Base-by-base conservation (phyloP, 2,329 filamentous ascomycete genomes). In the Trichophyton benhamiae region DNA sequence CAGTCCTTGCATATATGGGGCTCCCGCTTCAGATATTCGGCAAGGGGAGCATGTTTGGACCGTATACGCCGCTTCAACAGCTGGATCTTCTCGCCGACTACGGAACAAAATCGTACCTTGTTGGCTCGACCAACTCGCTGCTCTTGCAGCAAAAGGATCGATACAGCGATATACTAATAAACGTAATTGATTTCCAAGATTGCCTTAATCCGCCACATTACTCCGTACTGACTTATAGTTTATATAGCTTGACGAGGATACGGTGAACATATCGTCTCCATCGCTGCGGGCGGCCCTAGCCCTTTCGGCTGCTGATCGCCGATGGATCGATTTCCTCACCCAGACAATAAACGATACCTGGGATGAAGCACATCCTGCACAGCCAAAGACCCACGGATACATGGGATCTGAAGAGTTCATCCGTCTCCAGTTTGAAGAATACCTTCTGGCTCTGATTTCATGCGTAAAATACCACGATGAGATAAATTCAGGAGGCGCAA, bases 351-450 rank as follows among this genome's bases (percentile, higher is more conserved):
- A 94, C 68, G 91, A 97, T 66, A 96, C 94, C 0, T 99, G 94
- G 94, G 94, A 99, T 71, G 90, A 96, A 48, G 79, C 85, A 3
- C 92, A 97, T 69, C 94, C 94, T 0, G 84, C 85, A 64, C 82
- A 89, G 57, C 94, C 94, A n/a, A 96, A 91, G 69, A 95, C 90
- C 1, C 87, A 96, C 79, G 91, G 91, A 33, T 99, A 96, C 70
- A 86, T 90, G 42, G 94, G 94, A 33, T 96, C 91, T 65, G 94
- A 99, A 75, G 94, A 97, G 72, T 96, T 96, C 70, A 99, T 99
- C 68, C 85, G 94, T 33, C 83, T 96, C 46, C 92, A 97, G 69
- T 99, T 99, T 65, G 94, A 99, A 75, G 91, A 96, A 69, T 99
- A 99, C 71, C 82, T 99, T 4, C 82, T 97, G 25, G 89, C 91